Base-by-base conservation (phyloP, 768 basidiomycete species). In the Hydnomerulius pinastri region DNA sequence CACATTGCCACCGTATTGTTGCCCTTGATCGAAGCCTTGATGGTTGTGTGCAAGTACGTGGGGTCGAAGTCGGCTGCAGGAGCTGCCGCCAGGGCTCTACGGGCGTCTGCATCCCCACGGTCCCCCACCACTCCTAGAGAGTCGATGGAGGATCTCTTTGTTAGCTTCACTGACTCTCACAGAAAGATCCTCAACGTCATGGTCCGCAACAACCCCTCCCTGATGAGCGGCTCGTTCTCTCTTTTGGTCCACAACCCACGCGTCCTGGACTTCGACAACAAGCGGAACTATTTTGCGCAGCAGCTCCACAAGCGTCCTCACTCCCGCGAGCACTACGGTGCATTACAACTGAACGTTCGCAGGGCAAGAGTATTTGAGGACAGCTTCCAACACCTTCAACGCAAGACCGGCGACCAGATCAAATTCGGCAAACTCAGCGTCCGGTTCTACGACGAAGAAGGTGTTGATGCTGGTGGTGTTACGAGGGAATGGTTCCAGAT, bases 401-500 rank as follows among this genome's bases (percentile, higher is more conserved):
- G 93, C 37, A 90, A 92, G 67, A 85, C 83, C 3, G 95, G 94
- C 29, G 95, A 98, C 24, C 92, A 98, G 69, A 92, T 99, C 75
- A 98, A 98, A 70, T 87, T 92, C 64, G 96, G 97, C 56, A 99
- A 99, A 68, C 83, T 99, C 48, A 97, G 88, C 63, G 86, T 98
- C 50, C 87, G 94, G 44, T 99, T 97, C 73, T 92, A 92, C 61
- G 89, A 93, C 48, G 97, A 99, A 64, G 97, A 98, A 64, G 97
- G 97, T 44, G 92, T 99, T 18, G 97, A 99, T 65, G 97, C 97
- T 0, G 97, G 97, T 18, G 97, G 97, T 58, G 92, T 99, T 29
- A 97, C 97, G 7, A 81, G 96, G 51, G 95, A 98, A 73, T 98
- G 95, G 94, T 98, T 95, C 85, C 91, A 94, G 61, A 96, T 97